Evolutionary conservation across 768 basidiomycete species (phyloP).

Genomic region (Lactifluus echinatus): DNA sequence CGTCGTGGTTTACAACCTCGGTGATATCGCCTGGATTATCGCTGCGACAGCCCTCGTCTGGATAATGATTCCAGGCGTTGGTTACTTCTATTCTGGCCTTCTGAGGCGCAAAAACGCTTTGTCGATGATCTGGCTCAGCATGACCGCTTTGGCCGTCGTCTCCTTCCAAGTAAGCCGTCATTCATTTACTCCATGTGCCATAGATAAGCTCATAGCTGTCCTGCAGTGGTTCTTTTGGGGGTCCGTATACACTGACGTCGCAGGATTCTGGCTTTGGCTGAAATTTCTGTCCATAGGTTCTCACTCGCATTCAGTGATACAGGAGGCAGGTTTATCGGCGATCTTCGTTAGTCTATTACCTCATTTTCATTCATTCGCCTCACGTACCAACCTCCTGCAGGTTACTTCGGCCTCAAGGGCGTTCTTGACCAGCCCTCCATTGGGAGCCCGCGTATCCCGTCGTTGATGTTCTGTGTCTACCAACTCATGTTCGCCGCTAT

Average conservation of each 20-base stretch:
- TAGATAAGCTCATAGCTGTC: conserved; percentile 9
- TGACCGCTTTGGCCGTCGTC: conserved; percentile 70
- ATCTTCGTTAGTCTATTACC: conserved; percentile 50
- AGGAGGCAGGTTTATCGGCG: conserved; percentile 69
- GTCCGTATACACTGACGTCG: not conserved
- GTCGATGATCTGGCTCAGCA: conserved; percentile 79
- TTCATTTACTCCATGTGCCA: not conserved
- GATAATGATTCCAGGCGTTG: conserved; percentile 58
- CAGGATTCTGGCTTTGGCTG: not conserved
- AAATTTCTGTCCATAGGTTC: conserved; percentile 32
- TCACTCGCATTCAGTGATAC: conserved; percentile 84
- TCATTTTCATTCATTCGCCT: not conserved
- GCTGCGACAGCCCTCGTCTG: conserved; percentile 72
- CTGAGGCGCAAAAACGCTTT: conserved; percentile 90
- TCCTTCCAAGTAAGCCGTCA: conserved; percentile 59
- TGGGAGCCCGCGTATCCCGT: conserved; percentile 62
- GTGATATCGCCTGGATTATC: conserved; percentile 65
- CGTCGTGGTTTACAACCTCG: conserved; percentile 42
- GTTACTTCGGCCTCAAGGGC: conserved; percentile 73
- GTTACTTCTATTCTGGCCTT: conserved; percentile 87
- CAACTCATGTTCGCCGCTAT: conserved; percentile 89
- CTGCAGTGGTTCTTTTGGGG: conserved; percentile 97
- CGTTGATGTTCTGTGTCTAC: conserved; percentile 73
- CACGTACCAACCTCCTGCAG: conserved; percentile 30
- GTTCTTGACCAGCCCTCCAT: conserved; percentile 71